Base-by-base conservation (phyloP, 257 asterid genomes). In the Asclepias syriaca region DNA sequence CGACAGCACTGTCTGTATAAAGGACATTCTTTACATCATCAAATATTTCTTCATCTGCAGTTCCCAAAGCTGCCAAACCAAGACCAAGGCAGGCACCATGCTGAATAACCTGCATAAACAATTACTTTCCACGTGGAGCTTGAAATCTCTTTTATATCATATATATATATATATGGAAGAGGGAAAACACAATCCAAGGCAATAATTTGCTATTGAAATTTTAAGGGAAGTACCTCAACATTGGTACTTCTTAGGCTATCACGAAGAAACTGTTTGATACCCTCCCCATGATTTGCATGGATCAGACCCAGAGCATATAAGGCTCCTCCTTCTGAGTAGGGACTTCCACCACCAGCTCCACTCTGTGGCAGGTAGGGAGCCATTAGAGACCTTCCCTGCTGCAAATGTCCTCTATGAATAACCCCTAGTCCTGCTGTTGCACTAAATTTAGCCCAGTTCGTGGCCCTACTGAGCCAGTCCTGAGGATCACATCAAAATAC, bases 41-140 rank as follows among this genome's bases (percentile, higher is more conserved):
- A 70, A 86, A 95, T 51, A 92, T 85, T 14, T 92, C 96, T 75
- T 84, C 90, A 75, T 92, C 99, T 53, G 98, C 99, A 58, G 98
- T 95, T 68, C 98, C 99, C 74, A 95, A 76, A 22, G 98, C 90
- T 46, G 99, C 98, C 87, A 92, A 77, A 68, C 99, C 99, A 78
- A 95, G 99, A 70, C 99, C 99, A 12, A 95, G 89, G 82, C 99
- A 95, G 68, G 98, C 99, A 79, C 99, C 99, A 40, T 95, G 98
- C 84, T 95, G 99, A 85, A 95, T 88, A 77, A 92, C 97, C 97
- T 94, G 93, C 80, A 77, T 61, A 74, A 69, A 51, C 16, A 46
- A 66, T 65, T 3, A 49, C 65, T 32, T 49, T 40, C 63, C 72
- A 50, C 43, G 60, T 79, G 22, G 79, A 71, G 54, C 66, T 48